These are phyloP conservation scores for Syzygium oleosum DNA, from an alignment of 345 rosid species.

Conservation along the genomic window DNA sequence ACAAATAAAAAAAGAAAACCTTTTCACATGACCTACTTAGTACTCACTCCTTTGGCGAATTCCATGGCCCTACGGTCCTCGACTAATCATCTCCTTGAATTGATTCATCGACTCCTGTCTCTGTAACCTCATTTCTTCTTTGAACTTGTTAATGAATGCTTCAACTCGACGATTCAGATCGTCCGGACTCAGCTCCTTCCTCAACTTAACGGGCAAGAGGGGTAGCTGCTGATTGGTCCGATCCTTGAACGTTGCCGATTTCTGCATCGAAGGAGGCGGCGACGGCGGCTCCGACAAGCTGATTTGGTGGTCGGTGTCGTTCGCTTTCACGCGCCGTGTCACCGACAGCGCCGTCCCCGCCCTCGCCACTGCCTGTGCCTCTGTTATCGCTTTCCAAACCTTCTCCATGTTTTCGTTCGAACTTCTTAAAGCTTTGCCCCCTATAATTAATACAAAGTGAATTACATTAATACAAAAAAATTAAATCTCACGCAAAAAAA, in stretches of 20 bases:
- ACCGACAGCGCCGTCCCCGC: constrained; percentile 15
- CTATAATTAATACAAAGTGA: neutral
- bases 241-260: constrained; percentile 55
- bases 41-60: neutral
- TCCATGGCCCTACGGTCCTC: neutral
- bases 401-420: constrained; percentile 50
- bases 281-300: neutral
- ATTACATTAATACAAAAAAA: neutral
- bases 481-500: constrained; percentile 28
- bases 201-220: neutral
- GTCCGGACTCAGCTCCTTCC: constrained; percentile 56
- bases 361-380: constrained; percentile 11
- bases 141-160: constrained; percentile 59
- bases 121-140: constrained; percentile 75
- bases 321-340: constrained; percentile 36
- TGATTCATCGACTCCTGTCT: constrained; percentile 50
- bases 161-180: constrained; percentile 75
- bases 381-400: constrained; percentile 66
- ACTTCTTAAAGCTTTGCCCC: constrained; percentile 1
- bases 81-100: constrained; percentile 34
- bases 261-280: constrained; percentile 10
- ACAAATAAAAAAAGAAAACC: neutral
- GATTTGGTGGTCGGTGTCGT: constrained; percentile 2
- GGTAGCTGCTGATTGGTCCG: constrained; percentile 19
- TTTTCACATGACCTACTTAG: too few relatives aligned